Percentiles rank a stretch among this genome's conserved stretches.
phyloP scores from a whole-genome alignment of 164 flowering plant genomes.

The Brasenia schreberi region DNA sequence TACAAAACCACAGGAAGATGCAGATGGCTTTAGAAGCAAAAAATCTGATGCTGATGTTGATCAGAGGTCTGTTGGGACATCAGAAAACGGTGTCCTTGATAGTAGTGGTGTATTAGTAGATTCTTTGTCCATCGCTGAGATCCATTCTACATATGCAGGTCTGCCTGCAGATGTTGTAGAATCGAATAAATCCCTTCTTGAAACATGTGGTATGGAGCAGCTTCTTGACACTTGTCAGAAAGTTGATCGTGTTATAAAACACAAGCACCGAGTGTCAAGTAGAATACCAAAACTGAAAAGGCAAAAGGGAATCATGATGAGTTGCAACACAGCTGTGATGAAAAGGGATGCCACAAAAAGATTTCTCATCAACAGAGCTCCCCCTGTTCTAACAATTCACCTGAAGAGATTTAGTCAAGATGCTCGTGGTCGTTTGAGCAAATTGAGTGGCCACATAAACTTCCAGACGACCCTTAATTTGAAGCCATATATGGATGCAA shows the following conservation, averaged over 20 bases:
- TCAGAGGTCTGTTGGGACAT: background rate
- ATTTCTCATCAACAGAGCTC: slow-evolving; percentile 57
- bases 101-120: background rate
- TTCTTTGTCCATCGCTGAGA: background rate
- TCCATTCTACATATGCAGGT: background rate
- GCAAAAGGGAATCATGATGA: slow-evolving; percentile 25
- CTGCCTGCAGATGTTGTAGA: background rate
- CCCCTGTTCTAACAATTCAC: slow-evolving; percentile 79
- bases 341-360: slow-evolving; percentile 86
- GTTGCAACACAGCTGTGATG: slow-evolving; percentile 32
- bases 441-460: slow-evolving; percentile 73
- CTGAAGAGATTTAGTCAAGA: slow-evolving; percentile 93
- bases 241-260: slow-evolving; percentile 3
- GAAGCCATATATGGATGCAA: slow-evolving; percentile 63
- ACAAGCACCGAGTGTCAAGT: background rate
- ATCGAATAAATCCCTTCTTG: background rate
- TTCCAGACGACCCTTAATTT: slow-evolving; percentile 64
- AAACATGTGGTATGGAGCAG: background rate
- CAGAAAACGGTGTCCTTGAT: background rate
- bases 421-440: slow-evolving; percentile 81
- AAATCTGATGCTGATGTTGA: background rate
- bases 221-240: background rate
- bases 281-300: slow-evolving; percentile 21
- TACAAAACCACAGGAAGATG: slow-evolving; percentile 11
- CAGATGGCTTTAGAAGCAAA: slow-evolving; percentile 10